Evolutionary conservation across 306 rosid species (phyloP), one percentile per base, ranked within the genome.

Genomic region (Luffa aegyptiaca): DNA sequence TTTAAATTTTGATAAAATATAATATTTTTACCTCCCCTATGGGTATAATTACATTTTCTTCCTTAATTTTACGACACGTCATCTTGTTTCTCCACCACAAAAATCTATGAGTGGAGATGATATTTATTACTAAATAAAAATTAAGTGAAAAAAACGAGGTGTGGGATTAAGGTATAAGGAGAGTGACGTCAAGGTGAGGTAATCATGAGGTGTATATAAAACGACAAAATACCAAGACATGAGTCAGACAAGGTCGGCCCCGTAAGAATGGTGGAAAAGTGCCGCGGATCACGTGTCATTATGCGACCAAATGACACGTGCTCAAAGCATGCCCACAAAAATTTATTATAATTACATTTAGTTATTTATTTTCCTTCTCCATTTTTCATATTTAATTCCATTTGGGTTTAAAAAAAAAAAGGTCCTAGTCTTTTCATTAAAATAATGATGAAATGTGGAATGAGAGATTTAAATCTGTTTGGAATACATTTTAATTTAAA

Each of bases 121-220:
- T 73, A 66, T n/a, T 21, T 20, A 26, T 5, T 72, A 3, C 13
- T 63, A 18, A 73, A 5, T 36, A 48, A n/a, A 33, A 61, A 12
- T 3, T n/a, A 8, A 62, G 10, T 17, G 13, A 2, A 9, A 10
- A 37, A 79, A 21, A 35, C 2, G 48, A 77, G 16, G 0, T 7
- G 41, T 12, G 9, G 21, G 12, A 35, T 31, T 35, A 42, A 59
- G 4, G 39, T 10, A 9, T 0, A 33, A 33, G 18, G 18, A 0
- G 2, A 8, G 1, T 87, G 92, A 86, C 49, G 90, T 84, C 88
- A 88, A 51, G 58, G 58, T 82, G 81, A 41, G 26, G 88, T 79
- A 80, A 76, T 75, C 26, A 4, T 87, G 93, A 90, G 84, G 87
- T 88, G 65, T 59, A 61, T n/a, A n/a, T 64, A 84, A 46, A 46